phyloP scores from a whole-genome alignment of 2,329 filamentous ascomycete species.

The Parastagonospora avenae region DNA sequence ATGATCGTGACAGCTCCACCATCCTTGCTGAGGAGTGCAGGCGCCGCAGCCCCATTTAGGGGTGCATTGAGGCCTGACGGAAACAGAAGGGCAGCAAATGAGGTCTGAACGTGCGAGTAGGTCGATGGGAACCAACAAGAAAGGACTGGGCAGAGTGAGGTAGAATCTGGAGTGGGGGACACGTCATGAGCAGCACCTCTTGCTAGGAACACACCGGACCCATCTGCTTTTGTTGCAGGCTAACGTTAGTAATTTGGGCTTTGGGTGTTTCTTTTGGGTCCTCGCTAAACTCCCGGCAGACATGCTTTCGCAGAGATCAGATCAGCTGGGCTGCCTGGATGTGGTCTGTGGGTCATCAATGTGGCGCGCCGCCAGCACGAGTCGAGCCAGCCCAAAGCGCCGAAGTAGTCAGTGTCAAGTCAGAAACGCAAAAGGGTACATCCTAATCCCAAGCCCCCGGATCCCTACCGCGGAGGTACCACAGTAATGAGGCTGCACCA shows the following conservation, averaged over 20 bases:
- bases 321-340: constrained; percentile 34
- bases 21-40: constrained; percentile 23
- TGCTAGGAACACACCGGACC: constrained; percentile 13
- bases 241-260: constrained; percentile 31
- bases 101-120: constrained; percentile 25
- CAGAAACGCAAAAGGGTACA: constrained; percentile 35
- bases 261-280: constrained; percentile 34
- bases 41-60: constrained; percentile 37
- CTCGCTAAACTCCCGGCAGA: constrained; percentile 36
- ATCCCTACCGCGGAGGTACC: constrained; percentile 38
- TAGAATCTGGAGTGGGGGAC: constrained; percentile 33
- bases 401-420: constrained; percentile 38
- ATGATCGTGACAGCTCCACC: constrained; percentile 30
- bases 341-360: constrained; percentile 43
- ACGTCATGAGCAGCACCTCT: constrained; percentile 39
- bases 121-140: constrained; percentile 32
- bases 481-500: constrained; percentile 35
- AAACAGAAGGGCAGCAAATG: constrained; percentile 33
- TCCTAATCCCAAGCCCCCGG: constrained; percentile 40
- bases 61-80: constrained; percentile 37
- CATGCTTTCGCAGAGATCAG: constrained; percentile 33
- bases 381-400: constrained; percentile 38
- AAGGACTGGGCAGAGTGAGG: constrained; percentile 25
- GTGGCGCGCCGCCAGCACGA: constrained; percentile 45
- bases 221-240: constrained; percentile 38